phyloP scores from a whole-genome alignment of 108 stramenopile species.

The Skeletonema menzelii region DNA sequence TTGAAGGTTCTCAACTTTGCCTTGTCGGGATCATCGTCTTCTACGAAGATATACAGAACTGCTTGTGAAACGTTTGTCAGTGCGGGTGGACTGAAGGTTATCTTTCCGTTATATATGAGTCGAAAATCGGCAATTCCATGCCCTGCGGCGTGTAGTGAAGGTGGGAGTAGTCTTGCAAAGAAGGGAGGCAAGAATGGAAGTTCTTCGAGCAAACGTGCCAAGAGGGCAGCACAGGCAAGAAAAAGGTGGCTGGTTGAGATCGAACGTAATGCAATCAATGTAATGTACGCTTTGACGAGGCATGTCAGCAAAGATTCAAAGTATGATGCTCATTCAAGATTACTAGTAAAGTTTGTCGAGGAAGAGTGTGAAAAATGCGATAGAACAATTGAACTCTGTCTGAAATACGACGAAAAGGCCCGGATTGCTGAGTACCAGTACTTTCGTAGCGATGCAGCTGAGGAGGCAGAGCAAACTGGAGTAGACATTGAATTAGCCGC shows the following conservation, averaged over 20 bases:
- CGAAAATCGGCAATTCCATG: conserved; percentile 57
- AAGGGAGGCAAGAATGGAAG: conserved; percentile 4
- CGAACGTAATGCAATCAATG: conserved; percentile 56
- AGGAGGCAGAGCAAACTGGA: conserved; percentile 50
- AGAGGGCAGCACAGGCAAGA: conserved; percentile 46
- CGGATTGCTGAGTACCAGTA: conserved; percentile 78
- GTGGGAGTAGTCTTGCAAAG: conserved; percentile 39
- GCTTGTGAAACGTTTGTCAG: conserved; percentile 68
- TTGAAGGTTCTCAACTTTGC: conserved; percentile 70
- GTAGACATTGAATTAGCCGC: conserved; percentile 63
- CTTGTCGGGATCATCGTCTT: conserved; percentile 35
- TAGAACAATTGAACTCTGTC: conserved; percentile 68
- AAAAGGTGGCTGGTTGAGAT: conserved; percentile 58
- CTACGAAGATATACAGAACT: conserved; percentile 35
- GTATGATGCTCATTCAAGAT: conserved; percentile 63
- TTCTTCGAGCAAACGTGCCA: conserved; percentile 50
- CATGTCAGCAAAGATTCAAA: conserved; percentile 62
- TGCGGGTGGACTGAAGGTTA: conserved; percentile 66
- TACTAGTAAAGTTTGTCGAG: conserved; percentile 76
- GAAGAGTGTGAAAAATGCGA: conserved; percentile 78
- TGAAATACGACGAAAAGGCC: conserved; percentile 69
- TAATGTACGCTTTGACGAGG: conserved; percentile 68
- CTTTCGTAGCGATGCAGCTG: conserved; percentile 61
- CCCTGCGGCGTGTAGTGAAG: conserved; percentile 53
- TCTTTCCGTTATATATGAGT: conserved; percentile 74